These are phyloP conservation scores for Wickerhamomyces chambardii DNA, from an alignment of 805 yeast genomes.

Conservation along the genomic window DNA sequence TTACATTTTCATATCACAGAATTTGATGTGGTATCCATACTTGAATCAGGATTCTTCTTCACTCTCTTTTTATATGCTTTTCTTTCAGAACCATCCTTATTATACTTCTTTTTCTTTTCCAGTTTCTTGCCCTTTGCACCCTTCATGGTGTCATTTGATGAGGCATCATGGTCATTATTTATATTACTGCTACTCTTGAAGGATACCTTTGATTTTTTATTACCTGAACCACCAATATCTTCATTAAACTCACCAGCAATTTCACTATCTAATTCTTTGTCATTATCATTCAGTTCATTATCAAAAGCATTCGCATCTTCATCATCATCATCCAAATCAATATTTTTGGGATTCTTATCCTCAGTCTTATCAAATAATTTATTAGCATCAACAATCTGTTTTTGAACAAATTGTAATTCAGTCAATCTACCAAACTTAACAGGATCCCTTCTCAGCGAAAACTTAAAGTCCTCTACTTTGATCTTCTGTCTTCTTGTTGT, in stretches of 20 bases:
- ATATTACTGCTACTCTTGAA: constrained; percentile 2
- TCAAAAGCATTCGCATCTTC: constrained; percentile 16
- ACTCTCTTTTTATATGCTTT: constrained; percentile 23
- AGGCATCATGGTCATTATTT: constrained; percentile 2
- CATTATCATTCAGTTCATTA: constrained; percentile 2
- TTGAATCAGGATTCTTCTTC: constrained; percentile 9
- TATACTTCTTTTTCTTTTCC: constrained; percentile 19
- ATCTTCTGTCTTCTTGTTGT: constrained; percentile 50
- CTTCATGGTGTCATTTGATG: constrained; percentile 1
- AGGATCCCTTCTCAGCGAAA: constrained; percentile 58
- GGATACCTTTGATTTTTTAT: too few relatives aligned
- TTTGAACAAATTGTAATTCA: constrained; percentile 51
- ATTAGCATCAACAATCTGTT: constrained; percentile 55
- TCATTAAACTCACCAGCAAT: constrained; percentile 2
- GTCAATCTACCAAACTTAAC: constrained; percentile 61
- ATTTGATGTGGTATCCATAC: not conserved
- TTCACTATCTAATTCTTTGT: constrained; percentile 6
- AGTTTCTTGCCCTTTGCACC: constrained; percentile 6
- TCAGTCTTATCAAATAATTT: constrained; percentile 60
- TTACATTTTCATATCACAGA: not conserved
- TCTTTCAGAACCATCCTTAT: constrained; percentile 21
- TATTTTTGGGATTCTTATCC: constrained; percentile 26
- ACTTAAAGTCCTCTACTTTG: constrained; percentile 65
- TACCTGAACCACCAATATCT: too few relatives aligned
- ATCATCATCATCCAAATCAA: constrained; percentile 18